A percentile compares a stretch with the other conserved stretches of the same genome.
Evolutionary conservation across 805 yeast genomes (phyloP).

Genomic region (Starmerella vitae): DNA sequence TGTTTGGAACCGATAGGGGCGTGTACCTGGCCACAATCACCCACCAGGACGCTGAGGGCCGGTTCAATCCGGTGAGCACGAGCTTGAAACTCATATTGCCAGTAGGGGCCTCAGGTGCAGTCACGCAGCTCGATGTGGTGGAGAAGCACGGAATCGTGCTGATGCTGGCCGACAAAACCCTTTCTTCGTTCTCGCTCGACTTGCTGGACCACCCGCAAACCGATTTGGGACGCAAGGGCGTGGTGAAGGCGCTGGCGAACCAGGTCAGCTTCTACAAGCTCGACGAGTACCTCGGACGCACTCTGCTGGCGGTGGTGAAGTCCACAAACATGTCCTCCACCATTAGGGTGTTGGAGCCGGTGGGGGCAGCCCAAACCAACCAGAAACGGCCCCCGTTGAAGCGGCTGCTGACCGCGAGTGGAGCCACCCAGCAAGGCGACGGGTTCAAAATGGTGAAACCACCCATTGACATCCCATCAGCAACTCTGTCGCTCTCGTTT

Average conservation of each 20-base stretch:
- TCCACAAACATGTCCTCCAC: conserved; percentile 60
- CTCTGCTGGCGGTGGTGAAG: conserved; percentile 80
- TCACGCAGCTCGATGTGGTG: conserved; percentile 78
- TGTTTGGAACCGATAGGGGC: conserved; percentile 88
- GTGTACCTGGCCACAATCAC: conserved; percentile 67
- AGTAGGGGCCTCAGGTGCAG: conserved; percentile 44
- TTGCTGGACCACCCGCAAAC: conserved; percentile 30
- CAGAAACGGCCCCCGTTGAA: conserved; percentile 31
- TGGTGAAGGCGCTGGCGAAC: conserved; percentile 66
- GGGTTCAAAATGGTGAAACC: conserved; percentile 52
- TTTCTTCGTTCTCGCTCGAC: conserved; percentile 68
- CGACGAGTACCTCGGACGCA: conserved; percentile 81
- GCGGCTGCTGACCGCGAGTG: conserved; percentile 30
- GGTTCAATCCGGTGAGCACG: conserved; percentile 20
- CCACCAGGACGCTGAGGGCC: conserved; percentile 39
- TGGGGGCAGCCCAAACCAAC: conserved; percentile 32
- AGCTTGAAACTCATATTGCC: conserved; percentile 60
- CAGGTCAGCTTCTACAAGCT: conserved; percentile 84
- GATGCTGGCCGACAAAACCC: conserved; percentile 65
- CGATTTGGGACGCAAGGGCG: conserved; percentile 33
- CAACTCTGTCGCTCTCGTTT: conserved; percentile 83
- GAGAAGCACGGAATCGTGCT: conserved; percentile 80
- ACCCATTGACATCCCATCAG: conserved; percentile 73
- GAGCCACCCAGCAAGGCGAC: conserved; percentile 30
- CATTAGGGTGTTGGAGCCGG: conserved; percentile 78